Evolutionary conservation across 371 early-diverging fungal species (phyloP), one percentile per base, ranked within the genome.

Genomic region (Syncephalastrum contaminatum): DNA sequence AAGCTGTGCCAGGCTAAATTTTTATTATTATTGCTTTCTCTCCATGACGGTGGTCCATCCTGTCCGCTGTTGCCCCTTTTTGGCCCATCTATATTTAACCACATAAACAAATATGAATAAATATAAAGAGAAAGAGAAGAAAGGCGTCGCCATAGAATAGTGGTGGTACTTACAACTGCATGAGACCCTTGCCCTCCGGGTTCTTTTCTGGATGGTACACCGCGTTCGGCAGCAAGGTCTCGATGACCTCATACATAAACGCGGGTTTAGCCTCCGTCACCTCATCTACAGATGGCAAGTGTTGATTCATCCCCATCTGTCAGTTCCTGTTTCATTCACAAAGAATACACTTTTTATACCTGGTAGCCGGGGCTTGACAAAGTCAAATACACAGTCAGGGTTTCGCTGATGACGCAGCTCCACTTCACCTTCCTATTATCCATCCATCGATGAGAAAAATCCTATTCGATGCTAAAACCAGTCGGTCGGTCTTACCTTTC

Each of bases 371-470:
- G 95, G 95, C 64, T 90, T 91, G 45, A 92, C 69, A 77, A 88
- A 94, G 61, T 96, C 96, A 79, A 96, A 94, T 50, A 93, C 83
- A 63, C 91, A 92, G 66, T 96, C 96, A 12, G 96, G 89, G 64
- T 87, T 93, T 43, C 95, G 83, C 64, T 96, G 96, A 72, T 96
- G 95, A 39, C 95, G 72, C 46, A 96, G 72, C 48, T 96, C 95
- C 48, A 93, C 70, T 13, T 91, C 89, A 18, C 90, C 92, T 49
- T 83, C 89, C 78, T 86, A 56, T n/a, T 13, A 49, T 12, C 27
- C 48, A 15, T 36, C 20, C n/a, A n/a, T 48, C 7, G 15, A 21
- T 30, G 36, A 30, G 36, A 30, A 47, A 27, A 47, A 27, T 15
- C 12, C 15, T 39, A 21, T 42, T 42, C 16, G 6, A 51, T 18